Conservation (phyloP, 345 rosid species). For the Pistacia atlantica region DNA sequence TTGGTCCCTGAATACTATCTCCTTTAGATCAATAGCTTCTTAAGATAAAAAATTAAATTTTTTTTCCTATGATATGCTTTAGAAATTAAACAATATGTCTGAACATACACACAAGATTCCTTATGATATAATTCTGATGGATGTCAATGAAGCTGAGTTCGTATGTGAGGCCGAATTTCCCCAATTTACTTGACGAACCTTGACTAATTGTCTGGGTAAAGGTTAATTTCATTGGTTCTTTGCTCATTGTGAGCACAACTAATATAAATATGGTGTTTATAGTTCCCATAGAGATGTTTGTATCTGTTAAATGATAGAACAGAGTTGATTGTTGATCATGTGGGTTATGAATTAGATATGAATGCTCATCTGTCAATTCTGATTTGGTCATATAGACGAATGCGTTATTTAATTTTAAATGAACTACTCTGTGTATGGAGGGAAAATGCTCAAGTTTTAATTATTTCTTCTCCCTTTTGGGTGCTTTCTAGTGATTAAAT, state of each 20-base stretch:
- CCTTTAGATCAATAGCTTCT: neutral
- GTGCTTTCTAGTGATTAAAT: neutral
- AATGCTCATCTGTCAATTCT: neutral
- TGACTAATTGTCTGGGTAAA: no score
- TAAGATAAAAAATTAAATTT: no score
- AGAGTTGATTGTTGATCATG: neutral
- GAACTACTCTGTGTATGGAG: neutral
- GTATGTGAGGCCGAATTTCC: no score
- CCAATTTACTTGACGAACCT: neutral
- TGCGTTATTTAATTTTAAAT: neutral
- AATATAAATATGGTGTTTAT: neutral
- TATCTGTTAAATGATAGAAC: neutral
- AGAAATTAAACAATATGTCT: neutral
- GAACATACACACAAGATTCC: neutral
- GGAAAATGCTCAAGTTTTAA: neutral
- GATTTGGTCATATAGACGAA: neutral
- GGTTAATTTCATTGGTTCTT: neutral
- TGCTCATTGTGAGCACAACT: neutral
- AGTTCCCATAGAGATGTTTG: neutral
- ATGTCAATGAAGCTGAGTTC: neutral
- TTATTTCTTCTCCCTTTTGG: neutral
- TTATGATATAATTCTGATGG: neutral
- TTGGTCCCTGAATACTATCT: neutral
- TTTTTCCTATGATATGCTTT: no score
- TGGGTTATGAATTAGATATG: neutral